Percentiles rank a stretch among this genome's conserved stretches.
These are phyloP conservation scores for Thymus quinquecostatus DNA, from an alignment of 257 asterid species.

Conservation along the genomic window DNA sequence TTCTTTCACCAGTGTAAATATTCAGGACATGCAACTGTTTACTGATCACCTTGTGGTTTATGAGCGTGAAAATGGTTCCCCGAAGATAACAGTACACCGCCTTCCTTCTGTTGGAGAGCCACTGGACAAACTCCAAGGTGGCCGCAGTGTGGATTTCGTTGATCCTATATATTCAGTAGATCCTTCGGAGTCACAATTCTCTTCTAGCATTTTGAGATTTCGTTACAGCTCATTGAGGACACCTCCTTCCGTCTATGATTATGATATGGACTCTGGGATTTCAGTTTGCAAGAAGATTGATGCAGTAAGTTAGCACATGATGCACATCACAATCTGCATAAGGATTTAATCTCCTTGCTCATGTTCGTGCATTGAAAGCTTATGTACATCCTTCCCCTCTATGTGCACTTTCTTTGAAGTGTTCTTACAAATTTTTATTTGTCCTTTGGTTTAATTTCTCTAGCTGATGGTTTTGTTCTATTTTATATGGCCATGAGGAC, in stretches of 20 bases:
- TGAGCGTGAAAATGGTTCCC: conserved; percentile 87
- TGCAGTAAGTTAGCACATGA: conserved; percentile 50
- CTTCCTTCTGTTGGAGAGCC: conserved; percentile 86
- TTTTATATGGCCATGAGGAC: too few species aligned
- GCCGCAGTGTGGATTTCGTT: conserved; percentile 64
- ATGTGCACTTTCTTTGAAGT: conserved; percentile 17
- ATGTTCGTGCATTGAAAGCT: conserved; percentile 19
- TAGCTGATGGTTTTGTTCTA: too few species aligned
- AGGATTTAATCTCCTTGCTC: conserved; percentile 14
- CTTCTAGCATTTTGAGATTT: conserved; percentile 78
- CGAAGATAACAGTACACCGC: conserved; percentile 58
- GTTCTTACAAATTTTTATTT: conserved; percentile 3
- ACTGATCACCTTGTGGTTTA: conserved; percentile 73
- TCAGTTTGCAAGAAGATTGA: conserved; percentile 89
- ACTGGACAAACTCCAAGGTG: conserved; percentile 64
- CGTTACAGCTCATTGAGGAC: conserved; percentile 80
- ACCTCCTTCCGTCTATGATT: conserved; percentile 86
- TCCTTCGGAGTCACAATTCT: conserved; percentile 66
- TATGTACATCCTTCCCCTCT: conserved; percentile 21
- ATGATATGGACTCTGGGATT: conserved; percentile 82
- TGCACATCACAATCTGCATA: conserved; percentile 16
- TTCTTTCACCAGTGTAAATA: conserved; percentile 68
- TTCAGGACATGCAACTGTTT: conserved; percentile 78
- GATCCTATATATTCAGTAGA: conserved; percentile 80
- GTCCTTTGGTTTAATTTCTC: background rate